Evolutionary conservation across 768 basidiomycete genomes (phyloP).

Genomic region (Mycena floridula): DNA sequence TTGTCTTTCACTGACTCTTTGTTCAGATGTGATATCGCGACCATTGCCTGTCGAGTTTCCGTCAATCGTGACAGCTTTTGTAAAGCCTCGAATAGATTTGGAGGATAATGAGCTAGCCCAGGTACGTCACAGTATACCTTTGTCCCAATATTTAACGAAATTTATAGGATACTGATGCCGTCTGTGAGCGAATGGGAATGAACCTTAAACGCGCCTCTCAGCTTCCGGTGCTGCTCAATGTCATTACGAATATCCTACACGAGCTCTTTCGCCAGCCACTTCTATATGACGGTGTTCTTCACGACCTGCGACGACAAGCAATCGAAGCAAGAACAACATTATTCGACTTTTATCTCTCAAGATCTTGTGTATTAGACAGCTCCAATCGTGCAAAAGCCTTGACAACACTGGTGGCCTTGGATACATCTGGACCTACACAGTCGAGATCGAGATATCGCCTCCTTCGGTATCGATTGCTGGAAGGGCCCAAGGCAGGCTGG

Average conservation of each 20-base stretch:
- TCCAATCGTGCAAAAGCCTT: constrained; percentile 32
- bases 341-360: constrained; percentile 38
- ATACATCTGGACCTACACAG: constrained; percentile 23
- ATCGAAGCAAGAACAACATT: constrained; percentile 31
- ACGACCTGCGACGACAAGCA: constrained; percentile 38
- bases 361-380: constrained; percentile 26
- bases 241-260: neutral
- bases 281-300: constrained; percentile 32
- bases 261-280: neutral
- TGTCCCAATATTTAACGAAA: neutral
- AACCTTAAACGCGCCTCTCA: neutral
- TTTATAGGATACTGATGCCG: neutral
- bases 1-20: neutral
- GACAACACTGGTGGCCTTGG: constrained; percentile 28
- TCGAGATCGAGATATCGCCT: constrained; percentile 31
- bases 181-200: neutral
- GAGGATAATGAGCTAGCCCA: too few relatives aligned
- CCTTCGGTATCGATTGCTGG: constrained; percentile 38
- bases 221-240: neutral
- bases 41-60: constrained; percentile 3
- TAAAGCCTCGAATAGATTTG: constrained; percentile 4
- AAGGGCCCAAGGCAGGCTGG: constrained; percentile 34
- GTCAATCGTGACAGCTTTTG: neutral
- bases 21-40: neutral
- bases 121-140: too few relatives aligned